Evolutionary conservation across 441 rosid genomes (phyloP).

Genomic region (Isatis lusitanica): DNA sequence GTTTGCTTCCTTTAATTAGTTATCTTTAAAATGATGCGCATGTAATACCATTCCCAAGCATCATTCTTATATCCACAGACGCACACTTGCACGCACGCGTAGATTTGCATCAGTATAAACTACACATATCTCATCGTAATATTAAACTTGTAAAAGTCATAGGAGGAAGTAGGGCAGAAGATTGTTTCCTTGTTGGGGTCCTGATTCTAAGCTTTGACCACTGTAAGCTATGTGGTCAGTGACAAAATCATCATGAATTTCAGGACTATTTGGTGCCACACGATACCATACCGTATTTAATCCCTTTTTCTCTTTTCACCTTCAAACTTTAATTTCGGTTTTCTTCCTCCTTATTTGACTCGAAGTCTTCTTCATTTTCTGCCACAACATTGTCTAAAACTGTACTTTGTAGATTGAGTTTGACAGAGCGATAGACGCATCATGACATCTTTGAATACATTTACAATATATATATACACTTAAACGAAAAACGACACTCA

Average conservation of each 20-base stretch:
- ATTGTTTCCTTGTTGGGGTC: slow-evolving; percentile 33
- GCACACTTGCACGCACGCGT: slow-evolving; percentile 25
- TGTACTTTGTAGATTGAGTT: slow-evolving; percentile 26
- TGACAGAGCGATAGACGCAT: slow-evolving; percentile 35
- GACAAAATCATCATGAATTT: slow-evolving; percentile 30
- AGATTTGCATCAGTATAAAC: neutral
- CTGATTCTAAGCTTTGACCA: slow-evolving; percentile 34
- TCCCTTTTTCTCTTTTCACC: neutral
- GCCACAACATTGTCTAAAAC: slow-evolving; percentile 20
- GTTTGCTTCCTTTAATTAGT: neutral
- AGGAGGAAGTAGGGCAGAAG: slow-evolving; percentile 20
- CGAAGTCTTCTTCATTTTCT: slow-evolving; percentile 15
- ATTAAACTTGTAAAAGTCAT: neutral
- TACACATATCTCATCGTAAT: neutral
- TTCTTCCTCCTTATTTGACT: neutral
- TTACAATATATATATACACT: neutral
- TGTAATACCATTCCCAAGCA: slow-evolving; percentile 29
- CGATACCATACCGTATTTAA: slow-evolving; percentile 32
- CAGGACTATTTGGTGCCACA: slow-evolving; percentile 31
- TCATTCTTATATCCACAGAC: slow-evolving; percentile 23
- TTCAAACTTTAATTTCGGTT: neutral
- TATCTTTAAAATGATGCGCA: slow-evolving; percentile 15
- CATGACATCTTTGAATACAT: slow-evolving; percentile 2
- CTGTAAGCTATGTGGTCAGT: slow-evolving; percentile 18
- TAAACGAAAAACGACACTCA: slow-evolving; percentile 16